Conservation (phyloP, 2,329 filamentous ascomycete species). For the Exophiala oligosperma region DNA sequence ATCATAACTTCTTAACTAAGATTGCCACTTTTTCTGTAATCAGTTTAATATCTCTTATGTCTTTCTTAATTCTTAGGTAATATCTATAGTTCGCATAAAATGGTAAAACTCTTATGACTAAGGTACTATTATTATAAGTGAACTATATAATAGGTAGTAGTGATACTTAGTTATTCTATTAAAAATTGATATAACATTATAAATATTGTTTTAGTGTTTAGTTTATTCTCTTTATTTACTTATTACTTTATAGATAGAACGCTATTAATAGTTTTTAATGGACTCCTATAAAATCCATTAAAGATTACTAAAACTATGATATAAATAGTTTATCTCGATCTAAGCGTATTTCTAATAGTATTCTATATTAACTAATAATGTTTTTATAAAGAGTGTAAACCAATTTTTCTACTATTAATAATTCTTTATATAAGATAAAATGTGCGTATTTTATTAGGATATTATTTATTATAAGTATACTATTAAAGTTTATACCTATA, state of each 20-base stretch:
- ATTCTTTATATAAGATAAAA: not conserved
- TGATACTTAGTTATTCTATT: too few species aligned
- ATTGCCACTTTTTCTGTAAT: slow-evolving; percentile 1
- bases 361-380: not conserved
- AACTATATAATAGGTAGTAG: too few species aligned
- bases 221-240: slow-evolving; percentile 17
- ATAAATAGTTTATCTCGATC: slow-evolving; percentile 2
- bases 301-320: not conserved
- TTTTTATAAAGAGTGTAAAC: not conserved
- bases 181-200: not conserved
- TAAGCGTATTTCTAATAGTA: not conserved
- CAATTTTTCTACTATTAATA: not conserved
- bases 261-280: slow-evolving; percentile 12
- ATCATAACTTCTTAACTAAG: not conserved
- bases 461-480: not conserved
- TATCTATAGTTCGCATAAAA: not conserved
- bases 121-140: not conserved
- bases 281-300: not conserved
- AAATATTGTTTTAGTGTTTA: slow-evolving; percentile 21
- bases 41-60: not conserved
- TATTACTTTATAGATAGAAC: slow-evolving; percentile 12
- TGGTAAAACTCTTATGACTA: not conserved
- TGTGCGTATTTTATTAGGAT: not conserved
- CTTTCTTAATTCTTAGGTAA: too few species aligned
- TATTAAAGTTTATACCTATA: not conserved